Evolutionary conservation across 2,329 filamentous ascomycete genomes (phyloP), one percentile per base, ranked within the genome.

Genomic region (Beauveria pseudobassiana): DNA sequence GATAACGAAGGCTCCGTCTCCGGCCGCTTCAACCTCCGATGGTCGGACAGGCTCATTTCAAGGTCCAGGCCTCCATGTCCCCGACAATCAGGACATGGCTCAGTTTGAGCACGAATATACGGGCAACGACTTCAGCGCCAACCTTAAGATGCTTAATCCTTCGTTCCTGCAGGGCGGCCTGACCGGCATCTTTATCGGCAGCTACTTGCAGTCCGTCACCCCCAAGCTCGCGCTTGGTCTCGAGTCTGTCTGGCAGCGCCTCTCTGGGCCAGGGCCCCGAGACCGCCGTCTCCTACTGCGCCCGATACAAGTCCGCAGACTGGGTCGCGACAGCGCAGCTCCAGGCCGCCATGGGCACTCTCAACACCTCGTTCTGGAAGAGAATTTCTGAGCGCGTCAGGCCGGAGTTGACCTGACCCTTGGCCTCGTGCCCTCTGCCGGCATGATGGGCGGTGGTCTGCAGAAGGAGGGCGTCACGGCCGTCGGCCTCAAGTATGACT

Each of bases 401-500:
- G 93, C 92, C 64, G 95, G 95, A 77, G 91, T 96, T 68, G 93
- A 98, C 70, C 87, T 96, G 82, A 96, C 92, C 75, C 83, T 99
- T 63, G 89, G 93, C 66, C 88, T 96, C 68, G 86, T 86, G 38
- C 81, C 84, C 30, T 81, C 84, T 61, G 78, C 80, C 58, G 85
- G 84, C 58, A 84, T 85, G 65, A 92, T 95, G 86, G 91, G 91
- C 70, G 86, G 82, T 63, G 86, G 86, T 52, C 74, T 87, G 59
- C 85, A 87, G 75, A 93, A 92, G 76, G 93, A 99, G 76, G 95
- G 95, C 61, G 84, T 91, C 64, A 93, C 96, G 59, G 91, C 93
- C 60, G 84, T 98, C 70, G 95, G 93, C 71, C 91, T 92, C 74
- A 99, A 99, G 79, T 99, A 99, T 78, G 93, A 97, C 75, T 99